Evolutionary conservation across 179 eudicot genomes (phyloP).

Genomic region (Spergularia azorica): DNA sequence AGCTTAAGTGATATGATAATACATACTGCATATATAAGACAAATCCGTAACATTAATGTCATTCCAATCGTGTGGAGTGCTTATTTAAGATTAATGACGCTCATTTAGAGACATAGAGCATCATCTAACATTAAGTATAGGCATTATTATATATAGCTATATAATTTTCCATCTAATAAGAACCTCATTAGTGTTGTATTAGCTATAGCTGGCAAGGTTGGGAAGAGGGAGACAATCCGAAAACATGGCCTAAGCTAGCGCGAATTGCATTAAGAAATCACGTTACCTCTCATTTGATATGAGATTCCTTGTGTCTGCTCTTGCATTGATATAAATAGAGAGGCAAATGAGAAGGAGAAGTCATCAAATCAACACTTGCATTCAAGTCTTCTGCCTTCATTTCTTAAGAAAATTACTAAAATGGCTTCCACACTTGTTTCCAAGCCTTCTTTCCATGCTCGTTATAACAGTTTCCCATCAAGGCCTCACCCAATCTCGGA

Average conservation of each 20-base stretch:
- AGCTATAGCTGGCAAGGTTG: constrained; percentile 28
- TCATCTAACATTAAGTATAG: background rate
- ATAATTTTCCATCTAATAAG: background rate
- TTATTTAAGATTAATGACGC: constrained; percentile 21
- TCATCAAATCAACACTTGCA: constrained; percentile 25
- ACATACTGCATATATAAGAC: too few species aligned
- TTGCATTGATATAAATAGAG: constrained; percentile 22
- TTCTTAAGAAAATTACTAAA: background rate
- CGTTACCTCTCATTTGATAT: constrained; percentile 3
- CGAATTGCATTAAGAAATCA: background rate
- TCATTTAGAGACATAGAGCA: constrained; percentile 3
- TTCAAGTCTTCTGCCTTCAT: constrained; percentile 9
- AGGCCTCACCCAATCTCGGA: constrained; percentile 33
- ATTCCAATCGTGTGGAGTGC: constrained; percentile 2
- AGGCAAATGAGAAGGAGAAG: constrained; percentile 1
- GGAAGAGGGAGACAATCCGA: constrained; percentile 25
- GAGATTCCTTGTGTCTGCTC: constrained; percentile 33
- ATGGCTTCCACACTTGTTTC: constrained; percentile 25
- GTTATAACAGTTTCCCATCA: constrained; percentile 46
- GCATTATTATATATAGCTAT: too few species aligned
- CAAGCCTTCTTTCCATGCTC: constrained; percentile 26
- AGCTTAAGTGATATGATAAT: too few species aligned
- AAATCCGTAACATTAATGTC: background rate
- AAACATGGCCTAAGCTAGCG: constrained; percentile 24
- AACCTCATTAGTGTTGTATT: background rate